Base-by-base conservation (phyloP, 2,329 filamentous ascomycete genomes). In the Aspergillus sp. region DNA sequence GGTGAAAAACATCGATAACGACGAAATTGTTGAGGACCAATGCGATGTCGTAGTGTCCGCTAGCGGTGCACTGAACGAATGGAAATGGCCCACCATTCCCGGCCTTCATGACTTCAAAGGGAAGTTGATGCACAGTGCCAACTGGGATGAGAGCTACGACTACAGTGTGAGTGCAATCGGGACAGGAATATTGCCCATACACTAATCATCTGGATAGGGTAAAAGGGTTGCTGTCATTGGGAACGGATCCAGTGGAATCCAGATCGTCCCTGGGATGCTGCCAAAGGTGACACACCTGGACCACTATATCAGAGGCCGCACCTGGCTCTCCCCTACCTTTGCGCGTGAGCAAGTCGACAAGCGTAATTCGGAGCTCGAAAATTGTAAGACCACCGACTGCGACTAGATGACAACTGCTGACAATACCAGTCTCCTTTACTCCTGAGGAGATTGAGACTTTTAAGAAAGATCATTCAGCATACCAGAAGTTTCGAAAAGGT, bases 71-170 rank as follows among this genome's bases (percentile, higher is more conserved):
- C 58, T 78, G 19, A 76, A 77, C 52, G 68, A 72, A 24, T 79
- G 71, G 74, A 75, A 75, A 54, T 81, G 75, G 75, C 79, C 79
- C 8, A 69, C 75, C 23, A 77, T 83, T 15, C 67, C 70, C 2
- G 81, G 81, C 3, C 70, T 79, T 8, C 71, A 79, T 21, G 67
- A 70, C 3, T 84, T 82, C 63, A 70, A 77, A 54, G 79, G 79
- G 2, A 72, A 74, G 50, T 58, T 80, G 5, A 61, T 79, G 47
- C 80, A 82, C 59, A 77, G 71, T 46, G 79, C 79, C 4, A 55
- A 50, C 4, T 82, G 78, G 77, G 74, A 78, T 47, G 66, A 73
- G 21, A 62, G 59, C 1, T 75, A 70, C 62, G 69, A 74, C 37
- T 69, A 73, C 49, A 69, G 52, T 15, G 70, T 71, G 59, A 19